A percentile compares a stretch with the other conserved stretches of the same genome.
phyloP scores from a whole-genome alignment of 1,284 basidiomycete species.

The Rugosomyces carneus region DNA sequence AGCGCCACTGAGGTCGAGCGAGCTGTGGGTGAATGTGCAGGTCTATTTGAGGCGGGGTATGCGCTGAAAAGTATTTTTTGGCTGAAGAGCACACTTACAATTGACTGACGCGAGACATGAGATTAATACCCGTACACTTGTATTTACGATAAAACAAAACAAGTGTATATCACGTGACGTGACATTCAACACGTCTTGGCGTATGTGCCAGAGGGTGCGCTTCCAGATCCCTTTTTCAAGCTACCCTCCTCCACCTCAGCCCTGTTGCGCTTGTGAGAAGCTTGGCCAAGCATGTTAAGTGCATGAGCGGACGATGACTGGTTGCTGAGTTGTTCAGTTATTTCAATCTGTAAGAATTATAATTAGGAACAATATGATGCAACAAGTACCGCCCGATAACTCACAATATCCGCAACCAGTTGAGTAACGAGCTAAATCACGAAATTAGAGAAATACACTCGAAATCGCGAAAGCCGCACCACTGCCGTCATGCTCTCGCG shows the following conservation, averaged over 20 bases:
- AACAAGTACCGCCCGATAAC: conserved; percentile 18
- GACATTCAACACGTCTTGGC: conserved; percentile 52
- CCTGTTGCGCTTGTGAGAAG: conserved; percentile 23
- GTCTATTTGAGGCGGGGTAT: conserved; percentile 7
- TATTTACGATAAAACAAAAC: too few species aligned
- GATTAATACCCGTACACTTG: too few species aligned
- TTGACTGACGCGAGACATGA: conserved; percentile 11
- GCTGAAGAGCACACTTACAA: conserved; percentile 9
- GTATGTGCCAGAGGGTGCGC: conserved; percentile 52
- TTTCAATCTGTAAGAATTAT: conserved; percentile 38
- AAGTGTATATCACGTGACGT: conserved; percentile 7
- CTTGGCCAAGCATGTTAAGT: conserved; percentile 37
- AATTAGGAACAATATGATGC: background rate
- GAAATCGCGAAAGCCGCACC: conserved; percentile 24
- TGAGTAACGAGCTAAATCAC: conserved; percentile 51
- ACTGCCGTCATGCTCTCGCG: conserved; percentile 68
- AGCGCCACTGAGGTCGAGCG: conserved; percentile 14
- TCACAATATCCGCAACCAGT: conserved; percentile 56
- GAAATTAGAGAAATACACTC: background rate
- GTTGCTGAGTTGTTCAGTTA: conserved; percentile 49
- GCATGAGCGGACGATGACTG: conserved; percentile 44
- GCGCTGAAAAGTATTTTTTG: background rate
- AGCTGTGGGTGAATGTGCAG: conserved; percentile 3
- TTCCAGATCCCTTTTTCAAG: conserved; percentile 37
- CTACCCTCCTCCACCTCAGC: conserved; percentile 28